phyloP scores from a whole-genome alignment of 1,284 basidiomycete genomes.

The Moesziomyces sp. region DNA sequence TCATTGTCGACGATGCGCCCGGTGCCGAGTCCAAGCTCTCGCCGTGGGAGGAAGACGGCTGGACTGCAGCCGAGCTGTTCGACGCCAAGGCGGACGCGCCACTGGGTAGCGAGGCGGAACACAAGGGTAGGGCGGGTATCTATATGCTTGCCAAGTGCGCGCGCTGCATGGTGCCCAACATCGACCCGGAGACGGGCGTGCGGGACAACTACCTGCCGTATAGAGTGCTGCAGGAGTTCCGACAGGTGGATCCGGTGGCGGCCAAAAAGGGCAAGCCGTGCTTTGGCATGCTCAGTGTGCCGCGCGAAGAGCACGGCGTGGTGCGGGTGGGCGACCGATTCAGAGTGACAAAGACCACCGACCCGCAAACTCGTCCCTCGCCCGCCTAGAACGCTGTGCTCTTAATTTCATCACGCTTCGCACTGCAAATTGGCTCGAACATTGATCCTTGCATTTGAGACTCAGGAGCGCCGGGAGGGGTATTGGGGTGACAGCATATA shows the following conservation, averaged over 20 bases:
- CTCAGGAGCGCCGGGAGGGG: not conserved
- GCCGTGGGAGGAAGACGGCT: constrained; percentile 62
- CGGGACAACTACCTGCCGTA: constrained; percentile 55
- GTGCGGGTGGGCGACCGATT: constrained; percentile 48
- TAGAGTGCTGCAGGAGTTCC: constrained; percentile 51
- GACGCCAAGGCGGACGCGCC: constrained; percentile 13
- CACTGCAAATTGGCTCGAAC: no score
- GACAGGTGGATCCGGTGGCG: constrained; percentile 50
- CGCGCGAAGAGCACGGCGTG: constrained; percentile 42
- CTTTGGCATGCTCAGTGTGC: constrained; percentile 52
- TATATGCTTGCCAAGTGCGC: constrained; percentile 56
- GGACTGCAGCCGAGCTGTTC: constrained; percentile 55
- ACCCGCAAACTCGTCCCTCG: constrained; percentile 34
- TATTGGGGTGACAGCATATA: not conserved
- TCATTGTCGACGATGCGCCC: constrained; percentile 46
- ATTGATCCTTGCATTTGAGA: not conserved
- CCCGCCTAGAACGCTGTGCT: constrained; percentile 9
- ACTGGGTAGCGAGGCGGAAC: constrained; percentile 40
- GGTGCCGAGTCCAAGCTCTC: constrained; percentile 15
- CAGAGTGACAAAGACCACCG: constrained; percentile 48
- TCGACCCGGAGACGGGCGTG: constrained; percentile 54
- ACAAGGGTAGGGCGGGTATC: constrained; percentile 49
- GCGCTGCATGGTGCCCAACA: constrained; percentile 57
- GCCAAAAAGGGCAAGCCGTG: constrained; percentile 56
- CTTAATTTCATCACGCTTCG: no score